A percentile compares a stretch with the other conserved stretches of the same genome.
phyloP scores from a whole-genome alignment of 768 basidiomycete species.

The Agrocybe pediades region DNA sequence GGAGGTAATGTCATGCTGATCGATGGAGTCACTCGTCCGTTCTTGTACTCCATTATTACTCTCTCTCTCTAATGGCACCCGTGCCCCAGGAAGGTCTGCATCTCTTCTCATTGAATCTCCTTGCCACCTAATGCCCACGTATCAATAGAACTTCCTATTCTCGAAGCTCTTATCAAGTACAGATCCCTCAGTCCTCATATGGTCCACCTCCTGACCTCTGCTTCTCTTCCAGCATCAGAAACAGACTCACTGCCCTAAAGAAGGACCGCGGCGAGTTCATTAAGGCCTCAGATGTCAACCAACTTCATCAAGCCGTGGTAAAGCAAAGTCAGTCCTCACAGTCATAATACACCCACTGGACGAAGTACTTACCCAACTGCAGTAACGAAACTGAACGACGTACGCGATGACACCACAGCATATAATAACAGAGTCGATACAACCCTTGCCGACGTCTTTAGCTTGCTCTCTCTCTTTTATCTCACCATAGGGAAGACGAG shows the following conservation, averaged over 20 bases:
- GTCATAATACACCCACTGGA: constrained; percentile 5
- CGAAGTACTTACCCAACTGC: too few species aligned
- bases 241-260: constrained; percentile 92
- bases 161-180: constrained; percentile 93
- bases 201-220: constrained; percentile 16
- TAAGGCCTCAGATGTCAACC: constrained; percentile 90
- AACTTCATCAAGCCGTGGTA: constrained; percentile 89
- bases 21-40: constrained; percentile 21
- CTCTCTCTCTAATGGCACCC: constrained; percentile 54
- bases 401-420: constrained; percentile 74
- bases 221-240: constrained; percentile 71
- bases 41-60: constrained; percentile 5
- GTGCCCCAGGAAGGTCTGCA: constrained; percentile 79
- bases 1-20: too few species aligned
- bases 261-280: constrained; percentile 92
- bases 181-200: constrained; percentile 18
- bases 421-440: constrained; percentile 93
- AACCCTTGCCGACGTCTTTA: constrained; percentile 94
- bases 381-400: constrained; percentile 92
- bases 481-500: constrained; percentile 96
- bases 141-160: constrained; percentile 81
- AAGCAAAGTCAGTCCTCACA: constrained; percentile 72
- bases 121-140: constrained; percentile 16
- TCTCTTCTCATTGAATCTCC: constrained; percentile 6
- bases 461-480: constrained; percentile 93